Percentiles rank a stretch among this genome's conserved stretches.
Evolutionary conservation across 306 rosid species (phyloP).

Genomic region (Spatholobus suberectus): DNA sequence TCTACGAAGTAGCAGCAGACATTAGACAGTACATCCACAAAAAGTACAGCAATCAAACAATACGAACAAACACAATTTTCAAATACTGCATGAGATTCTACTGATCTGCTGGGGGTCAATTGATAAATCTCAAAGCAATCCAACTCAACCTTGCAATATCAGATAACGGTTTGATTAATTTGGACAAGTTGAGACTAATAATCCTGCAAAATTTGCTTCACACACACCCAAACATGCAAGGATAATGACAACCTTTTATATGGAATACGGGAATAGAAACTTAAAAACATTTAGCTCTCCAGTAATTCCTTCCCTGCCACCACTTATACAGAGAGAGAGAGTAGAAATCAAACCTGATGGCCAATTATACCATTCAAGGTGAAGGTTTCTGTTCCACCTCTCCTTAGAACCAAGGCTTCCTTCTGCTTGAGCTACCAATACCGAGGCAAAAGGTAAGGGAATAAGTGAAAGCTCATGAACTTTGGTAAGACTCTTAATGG

Average conservation of each 20-base stretch:
- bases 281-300: not conserved
- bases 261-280: not conserved
- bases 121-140: slow-evolving; percentile 4
- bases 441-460: slow-evolving; percentile 73
- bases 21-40: not conserved
- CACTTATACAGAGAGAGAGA: slow-evolving; percentile 11
- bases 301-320: slow-evolving; percentile 12
- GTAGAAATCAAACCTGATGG: slow-evolving; percentile 78
- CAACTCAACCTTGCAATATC: slow-evolving; percentile 29
- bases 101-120: not conserved
- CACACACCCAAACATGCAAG: slow-evolving; percentile 3
- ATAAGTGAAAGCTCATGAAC: slow-evolving; percentile 57
- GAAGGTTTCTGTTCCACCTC: slow-evolving; percentile 74
- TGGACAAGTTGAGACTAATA: slow-evolving; percentile 25
- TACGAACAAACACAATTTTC: not conserved
- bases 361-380: slow-evolving; percentile 86
- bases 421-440: slow-evolving; percentile 81
- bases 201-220: slow-evolving; percentile 15
- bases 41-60: not conserved
- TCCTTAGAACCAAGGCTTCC: slow-evolving; percentile 89
- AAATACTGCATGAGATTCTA: slow-evolving; percentile 29
- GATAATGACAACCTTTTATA: slow-evolving; percentile 22
- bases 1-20: slow-evolving; percentile 48
- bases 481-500: slow-evolving; percentile 67
- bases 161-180: slow-evolving; percentile 20